Base-by-base conservation (phyloP, 75 land plant species). In the Sequoiadendron giganteum region DNA sequence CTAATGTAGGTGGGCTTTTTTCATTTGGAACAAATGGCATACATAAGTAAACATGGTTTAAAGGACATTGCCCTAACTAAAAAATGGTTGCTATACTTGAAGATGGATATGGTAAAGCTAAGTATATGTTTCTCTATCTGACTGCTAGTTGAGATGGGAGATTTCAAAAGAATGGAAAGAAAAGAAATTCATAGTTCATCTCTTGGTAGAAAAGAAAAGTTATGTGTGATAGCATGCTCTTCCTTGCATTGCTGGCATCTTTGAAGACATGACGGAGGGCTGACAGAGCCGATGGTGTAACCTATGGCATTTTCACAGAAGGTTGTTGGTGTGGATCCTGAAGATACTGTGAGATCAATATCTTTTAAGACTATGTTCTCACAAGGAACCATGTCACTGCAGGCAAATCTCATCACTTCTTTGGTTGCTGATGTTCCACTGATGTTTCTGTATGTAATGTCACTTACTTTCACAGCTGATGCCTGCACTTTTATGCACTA, bases 401-500 rank as follows among this genome's bases (percentile, higher is more conserved):
- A 98, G 58, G 95, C 88, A 86, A 98, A 94, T 81, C 78, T 90
- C 42, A 96, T 94, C 55, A 97, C 97, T 85, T 90, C 89, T 25
- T 90, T 85, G 25, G 96, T 92, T 30, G 98, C 94, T 77, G 99
- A 94, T 61, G 98, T 96, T 25, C 99, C 99, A 61, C 89, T 91
- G 76, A 98, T 96, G 88, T 88, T 87, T 30, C 45, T 78, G 89
- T 88, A 95, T 13, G 95, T 86, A 83, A 98, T 86, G 19, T 89
- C 85, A 5, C 90, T 93, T 82, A 98, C 92, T 87, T 92, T 94
- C 28, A 96, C 95, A 43, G 92, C 92, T 13, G 89, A 89, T 49
- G 96, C 95, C 97, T 96, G 94, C 91, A 92, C 42, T 52, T 73
- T 7, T 19, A 47, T 34, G 40, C 14, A 68, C 54, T 30, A 56